phyloP scores from a whole-genome alignment of 768 basidiomycete species.

The Cyclocybe cylindracea region DNA sequence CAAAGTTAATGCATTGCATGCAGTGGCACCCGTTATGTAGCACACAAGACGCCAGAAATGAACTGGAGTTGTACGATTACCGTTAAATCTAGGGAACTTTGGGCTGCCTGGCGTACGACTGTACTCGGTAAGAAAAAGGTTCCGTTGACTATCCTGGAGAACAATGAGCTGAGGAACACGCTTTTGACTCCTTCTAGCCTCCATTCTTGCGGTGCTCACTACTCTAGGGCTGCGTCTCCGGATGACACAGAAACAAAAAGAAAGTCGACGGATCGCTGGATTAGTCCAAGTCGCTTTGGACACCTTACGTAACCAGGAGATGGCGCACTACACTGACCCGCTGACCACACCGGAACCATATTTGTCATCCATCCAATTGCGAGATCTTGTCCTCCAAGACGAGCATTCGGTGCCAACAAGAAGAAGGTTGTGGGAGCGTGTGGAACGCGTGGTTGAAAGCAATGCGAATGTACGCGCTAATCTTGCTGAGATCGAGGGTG shows the following conservation, averaged over 20 bases:
- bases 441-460: slow-evolving; percentile 83
- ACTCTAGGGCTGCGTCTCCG: slow-evolving; percentile 36
- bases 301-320: slow-evolving; percentile 79
- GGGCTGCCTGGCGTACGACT: slow-evolving; percentile 67
- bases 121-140: slow-evolving; percentile 54
- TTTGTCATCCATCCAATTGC: slow-evolving; percentile 83
- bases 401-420: slow-evolving; percentile 73
- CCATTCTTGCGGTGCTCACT: slow-evolving; percentile 31
- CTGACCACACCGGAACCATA: slow-evolving; percentile 72
- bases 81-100: slow-evolving; percentile 65
- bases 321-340: slow-evolving; percentile 81
- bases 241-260: slow-evolving; percentile 52
- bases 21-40: slow-evolving; percentile 75
- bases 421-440: slow-evolving; percentile 75
- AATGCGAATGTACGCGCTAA: slow-evolving; percentile 90
- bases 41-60: slow-evolving; percentile 69
- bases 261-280: slow-evolving; percentile 66
- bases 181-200: slow-evolving; percentile 23
- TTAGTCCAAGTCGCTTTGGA: slow-evolving; percentile 82
- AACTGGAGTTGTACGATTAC: slow-evolving; percentile 65
- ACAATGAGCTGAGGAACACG: slow-evolving; percentile 14
- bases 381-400: slow-evolving; percentile 82
- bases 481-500: slow-evolving; percentile 79
- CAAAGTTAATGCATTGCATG: slow-evolving; percentile 9
- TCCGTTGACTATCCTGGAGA: slow-evolving; percentile 16